These are phyloP conservation scores for Boletus rubropictus DNA, from an alignment of 768 basidiomycete species.

Conservation along the genomic window DNA sequence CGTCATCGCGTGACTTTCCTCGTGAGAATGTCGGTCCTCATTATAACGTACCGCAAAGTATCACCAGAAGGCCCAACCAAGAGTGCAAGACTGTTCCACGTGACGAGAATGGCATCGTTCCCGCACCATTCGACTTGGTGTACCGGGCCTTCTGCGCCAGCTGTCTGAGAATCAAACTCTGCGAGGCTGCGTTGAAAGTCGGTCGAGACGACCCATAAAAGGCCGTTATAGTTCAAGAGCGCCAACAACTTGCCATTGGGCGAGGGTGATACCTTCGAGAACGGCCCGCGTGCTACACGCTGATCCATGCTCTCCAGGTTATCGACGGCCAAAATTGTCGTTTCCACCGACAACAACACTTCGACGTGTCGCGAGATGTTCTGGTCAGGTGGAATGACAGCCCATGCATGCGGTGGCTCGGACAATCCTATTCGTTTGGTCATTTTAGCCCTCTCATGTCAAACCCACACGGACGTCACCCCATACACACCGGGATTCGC, in stretches of 20 bases:
- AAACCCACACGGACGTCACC: slow-evolving; percentile 4
- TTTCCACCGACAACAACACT: slow-evolving; percentile 75
- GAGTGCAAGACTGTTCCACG: slow-evolving; percentile 71
- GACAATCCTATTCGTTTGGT: slow-evolving; percentile 47
- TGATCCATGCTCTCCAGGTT: slow-evolving; percentile 88
- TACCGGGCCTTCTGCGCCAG: slow-evolving; percentile 53
- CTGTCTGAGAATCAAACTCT: slow-evolving; percentile 70
- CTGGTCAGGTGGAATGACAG: slow-evolving; percentile 82
- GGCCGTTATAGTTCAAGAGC: slow-evolving; percentile 63
- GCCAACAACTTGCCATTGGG: slow-evolving; percentile 93
- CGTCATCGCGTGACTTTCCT: background rate
- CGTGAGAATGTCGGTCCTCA: background rate
- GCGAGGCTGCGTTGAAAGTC: slow-evolving; percentile 88
- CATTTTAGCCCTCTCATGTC: slow-evolving; percentile 5
- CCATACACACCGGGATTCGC: slow-evolving; percentile 67
- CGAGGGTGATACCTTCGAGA: slow-evolving; percentile 79
- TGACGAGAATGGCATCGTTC: slow-evolving; percentile 86
- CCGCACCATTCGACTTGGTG: slow-evolving; percentile 91
- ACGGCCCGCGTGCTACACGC: slow-evolving; percentile 82
- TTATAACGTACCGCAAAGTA: slow-evolving; percentile 60
- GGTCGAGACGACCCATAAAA: slow-evolving; percentile 90
- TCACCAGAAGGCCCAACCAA: slow-evolving; percentile 94
- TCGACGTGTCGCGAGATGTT: slow-evolving; percentile 88
- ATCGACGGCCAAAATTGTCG: slow-evolving; percentile 80
- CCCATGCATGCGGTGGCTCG: slow-evolving; percentile 80